phyloP scores from a whole-genome alignment of 768 basidiomycete species.

The Boletus rubropictus region DNA sequence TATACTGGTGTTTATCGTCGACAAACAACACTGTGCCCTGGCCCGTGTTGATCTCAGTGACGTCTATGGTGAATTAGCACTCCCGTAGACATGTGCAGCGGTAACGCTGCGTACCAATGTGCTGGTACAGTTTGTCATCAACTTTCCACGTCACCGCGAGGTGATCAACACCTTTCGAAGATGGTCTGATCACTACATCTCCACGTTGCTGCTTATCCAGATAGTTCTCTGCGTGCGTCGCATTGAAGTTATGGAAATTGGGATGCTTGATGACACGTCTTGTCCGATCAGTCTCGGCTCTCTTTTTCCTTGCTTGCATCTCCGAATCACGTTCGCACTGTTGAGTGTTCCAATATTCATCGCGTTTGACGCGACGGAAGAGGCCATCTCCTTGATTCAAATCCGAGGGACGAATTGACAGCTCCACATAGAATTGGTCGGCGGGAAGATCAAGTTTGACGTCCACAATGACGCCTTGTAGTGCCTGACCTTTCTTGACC shows the following conservation, averaged over 20 bases:
- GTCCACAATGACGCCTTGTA: constrained; percentile 73
- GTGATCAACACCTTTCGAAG: constrained; percentile 89
- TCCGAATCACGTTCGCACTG: constrained; percentile 65
- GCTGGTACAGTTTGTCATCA: constrained; percentile 91
- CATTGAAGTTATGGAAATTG: constrained; percentile 94
- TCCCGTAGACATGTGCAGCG: not conserved
- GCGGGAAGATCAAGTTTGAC: constrained; percentile 57
- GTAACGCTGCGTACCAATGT: constrained; percentile 63
- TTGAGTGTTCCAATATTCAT: constrained; percentile 61
- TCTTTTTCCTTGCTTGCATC: constrained; percentile 73
- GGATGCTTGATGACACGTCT: constrained; percentile 94
- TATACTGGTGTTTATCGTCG: constrained; percentile 74
- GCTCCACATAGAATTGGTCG: constrained; percentile 62
- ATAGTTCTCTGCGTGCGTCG: constrained; percentile 81
- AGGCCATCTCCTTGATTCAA: constrained; percentile 55
- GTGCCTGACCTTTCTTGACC: constrained; percentile 72
- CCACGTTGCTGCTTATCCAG: constrained; percentile 88
- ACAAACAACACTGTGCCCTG: constrained; percentile 65
- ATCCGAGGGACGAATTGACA: constrained; percentile 66
- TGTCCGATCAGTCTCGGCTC: constrained; percentile 71
- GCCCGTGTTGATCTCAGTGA: constrained; percentile 74
- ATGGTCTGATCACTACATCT: constrained; percentile 94
- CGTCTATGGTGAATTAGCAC: constrained; percentile 45
- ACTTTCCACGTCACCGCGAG: constrained; percentile 99
- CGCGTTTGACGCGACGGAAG: constrained; percentile 54